Percentiles rank a stretch among this genome's conserved stretches.
phyloP scores from a whole-genome alignment of 2,329 filamentous ascomycete genomes.

The Ascochyta pisi region DNA sequence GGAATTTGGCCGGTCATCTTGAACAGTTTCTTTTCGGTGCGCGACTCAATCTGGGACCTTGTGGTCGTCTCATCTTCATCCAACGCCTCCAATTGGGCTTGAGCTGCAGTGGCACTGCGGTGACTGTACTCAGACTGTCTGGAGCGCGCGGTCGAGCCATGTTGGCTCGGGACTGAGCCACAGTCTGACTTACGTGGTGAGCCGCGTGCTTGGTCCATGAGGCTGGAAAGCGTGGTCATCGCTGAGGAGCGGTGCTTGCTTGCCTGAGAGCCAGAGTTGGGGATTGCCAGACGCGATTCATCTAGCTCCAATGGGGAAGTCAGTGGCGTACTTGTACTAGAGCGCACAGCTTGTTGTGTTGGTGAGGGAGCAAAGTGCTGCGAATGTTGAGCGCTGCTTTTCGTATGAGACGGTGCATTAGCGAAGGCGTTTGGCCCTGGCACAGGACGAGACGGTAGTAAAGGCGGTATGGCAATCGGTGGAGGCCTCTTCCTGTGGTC shows the following conservation, averaged over 20 bases:
- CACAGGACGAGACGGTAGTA: constrained; percentile 15
- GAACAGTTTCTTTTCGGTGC: constrained; percentile 45
- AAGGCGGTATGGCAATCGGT: constrained; percentile 30
- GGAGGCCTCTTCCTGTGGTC: constrained; percentile 38
- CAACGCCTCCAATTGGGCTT: constrained; percentile 28
- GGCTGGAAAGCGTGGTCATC: constrained; percentile 30
- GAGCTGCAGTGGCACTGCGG: constrained; percentile 19
- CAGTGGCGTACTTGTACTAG: constrained; percentile 16
- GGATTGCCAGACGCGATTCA: constrained; percentile 8
- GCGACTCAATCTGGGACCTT: constrained; percentile 51
- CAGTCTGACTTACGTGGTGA: constrained; percentile 33
- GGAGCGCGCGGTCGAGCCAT: constrained; percentile 30
- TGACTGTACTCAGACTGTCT: constrained; percentile 32
- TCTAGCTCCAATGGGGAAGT: constrained; percentile 22
- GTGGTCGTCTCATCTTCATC: constrained; percentile 43
- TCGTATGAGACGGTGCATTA: constrained; percentile 14
- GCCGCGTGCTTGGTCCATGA: constrained; percentile 33
- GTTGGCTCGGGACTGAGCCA: constrained; percentile 24
- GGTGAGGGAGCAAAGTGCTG: constrained; percentile 19
- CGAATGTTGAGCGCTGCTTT: constrained; percentile 13
- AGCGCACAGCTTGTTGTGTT: constrained; percentile 13
- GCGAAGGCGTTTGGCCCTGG: constrained; percentile 29
- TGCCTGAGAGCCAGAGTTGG: constrained; percentile 24
- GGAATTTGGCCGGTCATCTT: constrained; percentile 43
- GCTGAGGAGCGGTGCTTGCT: constrained; percentile 24